Evolutionary conservation across 1,139 yeast species (phyloP), one percentile per base, ranked within the genome.

Genomic region (Tardiomyces digboiensis): DNA sequence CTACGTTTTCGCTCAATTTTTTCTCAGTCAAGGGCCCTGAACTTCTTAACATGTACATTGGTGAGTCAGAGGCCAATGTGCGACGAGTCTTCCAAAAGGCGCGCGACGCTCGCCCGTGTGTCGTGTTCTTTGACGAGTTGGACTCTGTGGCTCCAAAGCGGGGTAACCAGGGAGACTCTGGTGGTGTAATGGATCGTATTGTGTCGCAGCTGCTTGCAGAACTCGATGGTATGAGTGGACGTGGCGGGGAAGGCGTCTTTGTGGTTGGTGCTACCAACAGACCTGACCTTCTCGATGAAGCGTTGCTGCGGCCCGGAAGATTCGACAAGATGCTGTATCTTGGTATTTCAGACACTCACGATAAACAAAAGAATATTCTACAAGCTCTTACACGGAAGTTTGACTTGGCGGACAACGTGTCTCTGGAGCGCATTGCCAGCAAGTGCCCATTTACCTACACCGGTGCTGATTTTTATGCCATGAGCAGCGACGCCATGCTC

Each of bases 131-230:
- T 58, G 98, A 91, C 67, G 98, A 91, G 64, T 75, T 91, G 65
- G 98, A 91, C 66, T 88, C 97, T 2, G 96, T 89, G 1, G 98
- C 98, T 0, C 97, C 97, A 1, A 89, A 91, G 62, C 79, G 97
- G 68, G 97, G 97, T 38, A 89, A 91, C 60, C 97, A 89, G 60
- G 97, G 97, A 29, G 97, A 91, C 63, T 87, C 97, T 2, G 97
- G 97, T 20, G 97, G 97, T 51, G 97, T 89, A 4, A 89, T 89
- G 97, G 97, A 91, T 61, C 76, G 98, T 64, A 91, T 91, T 53
- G 98, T 91, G 1, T 88, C 97, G 0, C 98, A 91, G 62, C 69
- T 91, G 42, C 70, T 91, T 42, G 96, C 97, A 0, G 98, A 91
- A 61, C 70, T 91, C 41, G 98, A 91, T 59, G 97, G 97, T 36